Evolutionary conservation across 257 asterid species (phyloP), one percentile per base, ranked within the genome.

Genomic region (Capsicum pubescens): DNA sequence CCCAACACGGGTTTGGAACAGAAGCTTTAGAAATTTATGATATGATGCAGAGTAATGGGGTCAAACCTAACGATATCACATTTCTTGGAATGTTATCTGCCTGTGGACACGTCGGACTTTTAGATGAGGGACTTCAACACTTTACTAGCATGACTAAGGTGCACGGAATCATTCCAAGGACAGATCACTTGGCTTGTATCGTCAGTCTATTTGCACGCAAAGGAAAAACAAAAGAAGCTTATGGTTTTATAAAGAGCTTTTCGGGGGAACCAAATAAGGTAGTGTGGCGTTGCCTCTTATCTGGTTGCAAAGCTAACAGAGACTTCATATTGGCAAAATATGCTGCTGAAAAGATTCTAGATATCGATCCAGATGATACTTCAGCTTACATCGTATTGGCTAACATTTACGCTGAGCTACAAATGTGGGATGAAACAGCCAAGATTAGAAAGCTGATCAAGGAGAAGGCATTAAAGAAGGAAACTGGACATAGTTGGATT

Each of bases 201-300:
- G 97, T 95, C 13, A 87, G 90, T 88, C 76, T 92, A n/a, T 92
- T 88, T 82, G 90, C 94, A 0, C 93, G 98, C 8, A 90, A 89
- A 84, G 98, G 97, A 58, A 86, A 85, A 72, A 87, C 89, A 3
- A 87, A 85, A 88, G 90, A 60, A 83, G 98, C 98, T 19, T 90
- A 84, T 83, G 90, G 89, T 70, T 84, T 95, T 59, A 84, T 93
- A 26, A 76, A 6, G 83, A 84, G 83, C 82, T 89, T 60, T 89
- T 86, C 82, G 2, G 89, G 78, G 46, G 89, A 90, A 50, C 87
- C 88, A 15, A 91, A 88, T 83, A 92, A 88, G 83, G 96, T 95
- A 52, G 96, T 92, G 83, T 95, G 98, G 98, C 91, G 98, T 79
- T 87, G 93, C 76, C 91, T 93, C 79, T 88, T 95, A 79, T 92